A percentile compares a stretch with the other conserved stretches of the same genome.
Evolutionary conservation across 306 rosid species (phyloP).

Genomic region (Hylodesmum podocarpum): DNA sequence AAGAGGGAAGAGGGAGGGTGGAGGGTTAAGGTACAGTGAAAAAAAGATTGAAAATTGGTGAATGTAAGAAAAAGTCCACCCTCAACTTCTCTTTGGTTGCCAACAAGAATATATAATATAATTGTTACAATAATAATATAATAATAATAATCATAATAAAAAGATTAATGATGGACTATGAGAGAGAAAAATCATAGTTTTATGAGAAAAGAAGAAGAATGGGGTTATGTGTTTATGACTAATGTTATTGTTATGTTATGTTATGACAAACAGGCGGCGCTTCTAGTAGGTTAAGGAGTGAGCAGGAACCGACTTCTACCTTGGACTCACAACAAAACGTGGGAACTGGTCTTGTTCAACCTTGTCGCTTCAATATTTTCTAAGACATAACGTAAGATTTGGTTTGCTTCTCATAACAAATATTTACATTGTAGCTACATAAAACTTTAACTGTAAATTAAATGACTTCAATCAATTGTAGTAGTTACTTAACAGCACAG

Average conservation of each 20-base stretch:
- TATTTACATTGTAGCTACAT: background rate
- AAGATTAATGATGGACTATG: background rate
- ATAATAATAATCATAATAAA: background rate
- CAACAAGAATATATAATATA: slow-evolving; percentile 6
- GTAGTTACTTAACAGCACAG: background rate
- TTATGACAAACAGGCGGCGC: slow-evolving; percentile 30
- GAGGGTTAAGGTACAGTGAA: slow-evolving; percentile 7
- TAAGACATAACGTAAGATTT: background rate
- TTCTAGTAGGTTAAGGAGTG: slow-evolving; percentile 16
- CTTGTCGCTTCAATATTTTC: background rate
- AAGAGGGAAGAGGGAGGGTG: background rate
- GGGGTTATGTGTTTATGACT: too few species aligned
- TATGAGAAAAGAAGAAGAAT: background rate
- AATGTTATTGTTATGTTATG: too few species aligned
- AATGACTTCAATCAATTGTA: background rate
- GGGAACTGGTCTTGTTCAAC: slow-evolving; percentile 23
- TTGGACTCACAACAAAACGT: slow-evolving; percentile 8
- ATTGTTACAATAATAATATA: background rate
- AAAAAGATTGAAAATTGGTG: slow-evolving; percentile 33
- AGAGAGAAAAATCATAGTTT: background rate
- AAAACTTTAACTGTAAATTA: background rate
- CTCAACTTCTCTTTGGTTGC: slow-evolving; percentile 24
- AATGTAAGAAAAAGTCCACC: slow-evolving; percentile 44
- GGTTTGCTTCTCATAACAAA: background rate
- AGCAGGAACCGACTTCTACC: background rate